Evolutionary conservation across 2,329 filamentous ascomycete genomes (phyloP), one percentile per base, ranked within the genome.

Genomic region (Moelleriella libera): DNA sequence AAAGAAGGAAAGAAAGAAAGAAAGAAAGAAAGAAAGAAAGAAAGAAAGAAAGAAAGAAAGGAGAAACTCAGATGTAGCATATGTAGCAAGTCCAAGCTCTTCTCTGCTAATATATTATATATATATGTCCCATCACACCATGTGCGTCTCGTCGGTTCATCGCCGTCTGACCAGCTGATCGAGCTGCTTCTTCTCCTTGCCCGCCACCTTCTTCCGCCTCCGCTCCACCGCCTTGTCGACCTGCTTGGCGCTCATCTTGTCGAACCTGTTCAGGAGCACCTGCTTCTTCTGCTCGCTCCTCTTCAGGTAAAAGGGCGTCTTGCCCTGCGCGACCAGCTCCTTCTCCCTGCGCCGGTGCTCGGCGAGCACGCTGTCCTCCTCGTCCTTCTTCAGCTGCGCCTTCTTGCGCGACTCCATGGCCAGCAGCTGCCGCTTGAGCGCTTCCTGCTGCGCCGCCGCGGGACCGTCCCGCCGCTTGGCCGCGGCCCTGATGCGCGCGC

Each of bases 301-400:
- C 78, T 98, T 98, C 57, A 97, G 70, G 66, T 87, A 97, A 68
- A 88, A 98, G 0, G 92, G 90, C 61, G 76, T 80, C 78, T 96
- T 96, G 51, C 92, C 92, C 68, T 94, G 78, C 57, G 80, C 80
- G 46, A 97, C 81, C 51, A 85, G 68, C 62, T 89, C 84, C 68
- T 87, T 88, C 72, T 98, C 92, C 63, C 81, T 75, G 67, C 77
- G 77, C 59, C 84, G 78, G 68, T 97, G 89, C 63, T 84, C 80
- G 43, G 78, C 72, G 47, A 90, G 58, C 41, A 97, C 68, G 49
- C 79, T 75, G 55, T 78, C 72, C 63, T 84, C 79, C 50, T 81
- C 76, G 51, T 87, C 83, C 67, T 82, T 85, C 46, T 75, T 72
- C 55, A 80, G 69, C 53, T 81, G 77, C 30, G 87, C 74, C 65